Base-by-base conservation (phyloP, 2,329 filamentous ascomycete species). In the Aspergillus sp. region DNA sequence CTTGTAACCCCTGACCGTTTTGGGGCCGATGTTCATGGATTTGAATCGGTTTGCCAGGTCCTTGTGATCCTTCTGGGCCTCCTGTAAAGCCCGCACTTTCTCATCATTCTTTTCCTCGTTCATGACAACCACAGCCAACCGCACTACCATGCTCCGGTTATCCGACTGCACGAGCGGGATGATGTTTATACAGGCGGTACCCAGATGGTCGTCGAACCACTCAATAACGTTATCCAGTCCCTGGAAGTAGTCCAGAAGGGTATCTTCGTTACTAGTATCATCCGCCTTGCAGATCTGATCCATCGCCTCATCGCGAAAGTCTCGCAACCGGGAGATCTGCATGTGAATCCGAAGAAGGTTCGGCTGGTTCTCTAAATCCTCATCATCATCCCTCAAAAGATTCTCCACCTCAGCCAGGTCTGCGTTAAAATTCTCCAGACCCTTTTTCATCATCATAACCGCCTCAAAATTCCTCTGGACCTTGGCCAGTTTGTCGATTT, bases 101-200 rank as follows among this genome's bases (percentile, higher is more conserved):
- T 88, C 86, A 65, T 98, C 93, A 59, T 90, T 95, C 75, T 90
- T 93, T 73, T 98, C 93, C 67, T 98, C 93, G 29, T 90, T 90
- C 63, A 95, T 87, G 50, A 98, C 90, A 44, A 98, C 83, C 48
- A 97, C 78, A 7, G 91, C 93, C 50, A 98, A 79, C 36, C 93
- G 82, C 37, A 97, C 93, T 9, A 98, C 88, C 60, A 97, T 77
- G 31, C 88, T 86, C 52, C 88, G 85, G 61, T 96, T 95, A 49
- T 90, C 90, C 33, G 83, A 79, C 56, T 93, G 83, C 26, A 98
- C 83, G 31, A 97, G 75, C 49, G 84, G 85, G 56, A 98, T 93
- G 46, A 98, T 74, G 60, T 93, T 95, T 67, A 95, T 81, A 50
- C 90, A 94, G 37, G 95, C 82, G 19, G 86, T 79, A 6, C 88